Evolutionary conservation across 192 early-diverging fungal species (phyloP).

Genomic region (Entophlyctis luteolus): DNA sequence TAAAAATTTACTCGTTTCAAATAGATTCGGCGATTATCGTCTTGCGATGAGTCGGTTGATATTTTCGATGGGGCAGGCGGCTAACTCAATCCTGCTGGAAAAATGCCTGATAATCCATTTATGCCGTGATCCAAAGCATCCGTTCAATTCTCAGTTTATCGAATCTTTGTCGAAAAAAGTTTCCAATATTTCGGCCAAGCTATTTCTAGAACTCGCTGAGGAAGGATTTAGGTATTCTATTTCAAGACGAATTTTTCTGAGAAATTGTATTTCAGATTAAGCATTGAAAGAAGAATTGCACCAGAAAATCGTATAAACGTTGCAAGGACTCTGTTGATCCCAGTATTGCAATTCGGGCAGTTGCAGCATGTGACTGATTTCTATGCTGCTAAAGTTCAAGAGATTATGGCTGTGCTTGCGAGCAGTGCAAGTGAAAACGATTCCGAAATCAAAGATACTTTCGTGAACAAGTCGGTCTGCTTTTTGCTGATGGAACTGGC

Average conservation of each 20-base stretch:
- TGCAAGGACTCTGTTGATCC: conserved; percentile 46
- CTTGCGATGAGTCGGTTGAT: conserved; percentile 53
- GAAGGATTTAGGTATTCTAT: conserved; percentile 13
- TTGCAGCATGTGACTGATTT: conserved; percentile 41
- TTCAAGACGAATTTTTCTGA: not conserved
- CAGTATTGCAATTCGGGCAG: conserved; percentile 46
- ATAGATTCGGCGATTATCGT: conserved; percentile 51
- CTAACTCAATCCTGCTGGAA: conserved; percentile 41
- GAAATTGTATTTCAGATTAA: conserved; percentile 16
- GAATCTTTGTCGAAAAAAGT: not conserved
- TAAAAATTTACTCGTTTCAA: not conserved
- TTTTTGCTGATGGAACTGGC: conserved; percentile 51
- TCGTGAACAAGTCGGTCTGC: conserved; percentile 42
- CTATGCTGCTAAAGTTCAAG: conserved; percentile 46
- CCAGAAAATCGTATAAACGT: conserved; percentile 44
- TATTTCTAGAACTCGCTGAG: conserved; percentile 5
- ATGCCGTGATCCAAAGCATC: conserved; percentile 52
- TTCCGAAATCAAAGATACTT: conserved; percentile 18
- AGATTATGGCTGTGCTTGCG: conserved; percentile 51
- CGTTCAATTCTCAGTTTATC: conserved; percentile 22
- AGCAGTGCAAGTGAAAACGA: conserved; percentile 9
- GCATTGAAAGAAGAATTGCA: conserved; percentile 17
- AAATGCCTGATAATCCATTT: conserved; percentile 50
- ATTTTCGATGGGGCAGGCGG: conserved; percentile 37
- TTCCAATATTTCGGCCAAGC: not conserved